phyloP scores from a whole-genome alignment of 1,139 yeast genomes.

The Yamadazyma friedrichii region DNA sequence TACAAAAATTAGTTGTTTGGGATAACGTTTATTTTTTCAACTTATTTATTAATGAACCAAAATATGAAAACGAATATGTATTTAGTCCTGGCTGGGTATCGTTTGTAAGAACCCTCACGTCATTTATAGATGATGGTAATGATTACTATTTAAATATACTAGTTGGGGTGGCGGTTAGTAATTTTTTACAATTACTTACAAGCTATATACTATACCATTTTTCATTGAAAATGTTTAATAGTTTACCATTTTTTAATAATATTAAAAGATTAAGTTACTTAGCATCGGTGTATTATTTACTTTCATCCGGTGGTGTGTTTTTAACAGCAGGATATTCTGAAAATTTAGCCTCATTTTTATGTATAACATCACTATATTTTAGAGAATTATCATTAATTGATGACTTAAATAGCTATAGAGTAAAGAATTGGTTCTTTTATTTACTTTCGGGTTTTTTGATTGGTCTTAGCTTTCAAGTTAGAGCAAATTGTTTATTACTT shows the following conservation, averaged over 20 bases:
- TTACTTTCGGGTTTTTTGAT: slow-evolving; percentile 58
- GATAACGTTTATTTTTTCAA: slow-evolving; percentile 79
- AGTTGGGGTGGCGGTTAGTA: slow-evolving; percentile 47
- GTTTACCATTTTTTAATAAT: slow-evolving; percentile 18
- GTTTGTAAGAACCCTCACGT: slow-evolving; percentile 31
- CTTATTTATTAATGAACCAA: slow-evolving; percentile 47
- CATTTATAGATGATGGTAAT: slow-evolving; percentile 19
- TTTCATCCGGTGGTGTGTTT: slow-evolving; percentile 83
- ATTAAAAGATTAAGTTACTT: slow-evolving; percentile 26
- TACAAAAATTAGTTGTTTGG: slow-evolving; percentile 69
- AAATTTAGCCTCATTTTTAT: slow-evolving; percentile 63
- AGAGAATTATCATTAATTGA: slow-evolving; percentile 41
- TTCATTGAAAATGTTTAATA: slow-evolving; percentile 36
- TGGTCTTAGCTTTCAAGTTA: slow-evolving; percentile 55
- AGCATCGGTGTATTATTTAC: slow-evolving; percentile 48
- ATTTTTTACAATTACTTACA: slow-evolving; percentile 51
- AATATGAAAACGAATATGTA: slow-evolving; percentile 87
- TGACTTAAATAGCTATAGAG: slow-evolving; percentile 13
- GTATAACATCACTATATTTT: slow-evolving; percentile 57
- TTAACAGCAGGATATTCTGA: slow-evolving; percentile 78
- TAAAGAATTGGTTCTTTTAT: slow-evolving; percentile 25
- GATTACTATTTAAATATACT: slow-evolving; percentile 46
- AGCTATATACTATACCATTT: slow-evolving; percentile 50
- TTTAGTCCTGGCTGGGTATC: slow-evolving; percentile 80
- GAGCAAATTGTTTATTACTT: slow-evolving; percentile 75